Base-by-base conservation (phyloP, 1,139 yeast genomes). In the Taphrina populina region DNA sequence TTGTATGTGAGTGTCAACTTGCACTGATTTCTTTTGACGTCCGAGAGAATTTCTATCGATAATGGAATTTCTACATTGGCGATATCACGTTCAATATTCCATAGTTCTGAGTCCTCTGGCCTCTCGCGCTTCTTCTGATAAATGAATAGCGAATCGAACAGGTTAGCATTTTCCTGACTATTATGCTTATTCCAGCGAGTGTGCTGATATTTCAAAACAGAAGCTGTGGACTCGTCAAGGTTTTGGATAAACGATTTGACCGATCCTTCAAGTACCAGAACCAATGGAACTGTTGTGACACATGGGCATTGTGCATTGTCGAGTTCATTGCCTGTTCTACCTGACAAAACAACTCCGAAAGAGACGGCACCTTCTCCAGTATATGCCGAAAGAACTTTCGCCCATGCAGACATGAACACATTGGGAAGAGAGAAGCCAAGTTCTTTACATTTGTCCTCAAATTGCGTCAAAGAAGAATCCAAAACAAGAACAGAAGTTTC, bases 291-390 rank as follows among this genome's bases (percentile, higher is more conserved):
- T 4, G 65, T 63, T 4, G 61, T 52, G 7, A 63, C 29, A 27
- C 62, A 59, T 3, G 65, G 65, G 17, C 59, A 62, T 8, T 59
- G 29, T 4, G 56, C 35, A 11, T 36, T 23, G 2, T 30, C 44
- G 3, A 52, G 45, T n/a, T 34, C 58, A 6, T 59, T n/a, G 1
- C 58, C 60, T 3, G 55, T 47, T 19, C 58, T 41, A 1, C 65
- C 65, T 5, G 64, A 61, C 2, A 62, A 51, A 1, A 63, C 62
- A 8, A 41, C 29, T 4, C 65, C 65, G 44, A 62, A 58, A 1
- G 51, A 17, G 13, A 61, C 56, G 13, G 43, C 54, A 10, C 39
- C 20, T 37, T 63, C 65, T 2, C 63, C 64, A 19, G 57, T 41
- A 36, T 62, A 63, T 6, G 53, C 32, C 13, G 59, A 47, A n/a